Evolutionary conservation across 208 protist species (phyloP), one percentile per base, ranked within the genome.

Genomic region (Trypanosoma grayi): DNA sequence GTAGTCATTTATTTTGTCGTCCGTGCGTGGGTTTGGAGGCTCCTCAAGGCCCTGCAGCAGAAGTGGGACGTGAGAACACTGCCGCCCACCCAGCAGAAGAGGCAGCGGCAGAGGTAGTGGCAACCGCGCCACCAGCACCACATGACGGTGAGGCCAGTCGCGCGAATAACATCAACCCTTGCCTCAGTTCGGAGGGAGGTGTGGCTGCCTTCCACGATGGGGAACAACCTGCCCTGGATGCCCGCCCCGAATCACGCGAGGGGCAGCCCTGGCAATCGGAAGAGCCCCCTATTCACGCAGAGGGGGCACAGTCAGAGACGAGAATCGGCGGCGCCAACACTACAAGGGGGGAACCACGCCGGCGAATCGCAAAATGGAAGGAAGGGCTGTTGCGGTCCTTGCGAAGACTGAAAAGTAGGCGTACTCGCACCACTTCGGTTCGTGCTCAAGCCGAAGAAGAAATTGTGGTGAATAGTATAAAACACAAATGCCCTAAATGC

Each of bases 1-100:
- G 74, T 60, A 43, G 59, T 43, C 74, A 80, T 60, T 51, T 60
- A 25, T 62, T 65, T 44, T 80, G 74, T 53, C 62, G 60, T 53
- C 30, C 37, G 14, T 79, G 73, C 39, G 18, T 74, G 18, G 73
- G 73, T 27, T 16, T 79, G 9, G 28, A 25, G 5, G 10, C 57
- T 14, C 43, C n/a, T 27, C n/a, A 34, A n/a, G 33, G 16, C 24
- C 4, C 5, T 41, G 18, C 13, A 20, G 18, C 18, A 40, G 14
- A 3, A 28, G n/a, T 3, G 14, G 4, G 22, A 6, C 4, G 22
- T 58, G 36, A 58, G 25, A 20, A 5, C 33, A 5, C 27, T 31
- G 4, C 18, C 2, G 37, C 36, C 22, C 36, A 44, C 4, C 39
- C 53, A 34, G 9, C 11, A 20, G 11, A 46, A 2, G 20, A 46